phyloP scores from a whole-genome alignment of 140 eudicot species.

The Artemisia princeps region DNA sequence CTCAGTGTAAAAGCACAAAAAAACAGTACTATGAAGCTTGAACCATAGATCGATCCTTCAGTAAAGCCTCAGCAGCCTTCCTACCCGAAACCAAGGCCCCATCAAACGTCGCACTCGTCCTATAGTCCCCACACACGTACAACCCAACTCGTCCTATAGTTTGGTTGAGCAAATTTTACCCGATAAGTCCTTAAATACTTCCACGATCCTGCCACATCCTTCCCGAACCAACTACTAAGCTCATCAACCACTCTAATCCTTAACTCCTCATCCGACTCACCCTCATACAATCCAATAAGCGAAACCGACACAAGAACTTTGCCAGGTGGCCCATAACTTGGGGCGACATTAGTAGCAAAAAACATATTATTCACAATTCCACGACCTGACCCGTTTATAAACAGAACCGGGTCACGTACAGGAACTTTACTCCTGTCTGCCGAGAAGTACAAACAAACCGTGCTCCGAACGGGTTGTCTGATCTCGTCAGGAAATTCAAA shows the following conservation, averaged over 20 bases:
- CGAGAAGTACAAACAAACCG: slow-evolving; percentile 70
- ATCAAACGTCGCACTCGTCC: slow-evolving; percentile 82
- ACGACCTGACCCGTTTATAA: slow-evolving; percentile 69
- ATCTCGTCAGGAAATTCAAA: slow-evolving; percentile 4
- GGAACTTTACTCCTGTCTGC: slow-evolving; percentile 46
- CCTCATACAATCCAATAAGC: slow-evolving; percentile 58
- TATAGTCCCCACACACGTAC: slow-evolving; percentile 83
- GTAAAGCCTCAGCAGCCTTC: slow-evolving; percentile 73
- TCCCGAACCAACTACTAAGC: slow-evolving; percentile 75
- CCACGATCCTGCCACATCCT: slow-evolving; percentile 50
- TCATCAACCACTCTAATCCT: slow-evolving; percentile 46
- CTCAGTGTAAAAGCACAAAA: too few species aligned
- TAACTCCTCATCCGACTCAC: slow-evolving; percentile 51
- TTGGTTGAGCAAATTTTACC: slow-evolving; percentile 74
- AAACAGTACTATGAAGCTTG: slow-evolving; percentile 24
- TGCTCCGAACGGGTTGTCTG: slow-evolving; percentile 54
- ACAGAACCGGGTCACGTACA: slow-evolving; percentile 59
- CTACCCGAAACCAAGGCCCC: slow-evolving; percentile 93
- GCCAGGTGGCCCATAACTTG: slow-evolving; percentile 33
- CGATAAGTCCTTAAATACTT: slow-evolving; percentile 62
- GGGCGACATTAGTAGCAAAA: slow-evolving; percentile 18
- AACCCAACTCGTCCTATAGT: slow-evolving; percentile 53
- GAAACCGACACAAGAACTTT: slow-evolving; percentile 79
- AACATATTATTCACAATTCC: slow-evolving; percentile 77
- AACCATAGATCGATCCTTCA: slow-evolving; percentile 41